Evolutionary conservation across 2,329 filamentous ascomycete species (phyloP), one percentile per base, ranked within the genome.

Genomic region (Nigrospora sphaerica): DNA sequence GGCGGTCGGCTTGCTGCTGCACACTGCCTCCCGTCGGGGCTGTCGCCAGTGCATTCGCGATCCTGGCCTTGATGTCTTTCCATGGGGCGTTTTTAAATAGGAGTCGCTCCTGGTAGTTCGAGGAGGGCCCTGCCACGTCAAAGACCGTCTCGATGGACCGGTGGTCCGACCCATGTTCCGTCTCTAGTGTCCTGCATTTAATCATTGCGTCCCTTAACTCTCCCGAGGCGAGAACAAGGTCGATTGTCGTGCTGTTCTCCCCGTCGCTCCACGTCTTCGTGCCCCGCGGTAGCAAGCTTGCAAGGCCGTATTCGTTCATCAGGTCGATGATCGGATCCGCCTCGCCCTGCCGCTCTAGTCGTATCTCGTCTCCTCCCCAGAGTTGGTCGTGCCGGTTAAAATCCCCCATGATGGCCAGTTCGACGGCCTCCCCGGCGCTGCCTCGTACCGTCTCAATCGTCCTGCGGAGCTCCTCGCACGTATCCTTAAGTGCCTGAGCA

Each of bases 341-440:
- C 55, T 68, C 60, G n/a, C 65, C 64, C 50, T 69, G 52, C 45
- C 60, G 58, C 17, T 53, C 42, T 59, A 65, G 51, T 60, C 61
- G 31, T 62, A 66, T 49, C 63, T 65, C 42, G 52, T 63, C 23
- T 62, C 62, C 6, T 56, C 58, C 18, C 44, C 43, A 32, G 40
- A 46, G 16, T 44, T 50, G 32, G 49, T 6, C 67, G 68, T 46
- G 67, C 67, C 2, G 42, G 28, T 44, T 44, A 17, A 44, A 44
- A 35, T 44, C 42, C 32, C 40, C 40, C 9, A 32, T 34, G n/a
- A 42, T 32, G 14, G 32, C 32, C n/a, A 42, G 23, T 18, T 42
- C 40, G 32, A 42, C 40, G 19, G 18, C 32, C 33, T 31, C n/a
- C 18, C 40, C 40, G 13, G 31, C 19, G 17, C n/a, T 35, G 23